These are phyloP conservation scores for Apiospora saccharicola DNA, from an alignment of 2,329 filamentous ascomycete species.

Conservation along the genomic window DNA sequence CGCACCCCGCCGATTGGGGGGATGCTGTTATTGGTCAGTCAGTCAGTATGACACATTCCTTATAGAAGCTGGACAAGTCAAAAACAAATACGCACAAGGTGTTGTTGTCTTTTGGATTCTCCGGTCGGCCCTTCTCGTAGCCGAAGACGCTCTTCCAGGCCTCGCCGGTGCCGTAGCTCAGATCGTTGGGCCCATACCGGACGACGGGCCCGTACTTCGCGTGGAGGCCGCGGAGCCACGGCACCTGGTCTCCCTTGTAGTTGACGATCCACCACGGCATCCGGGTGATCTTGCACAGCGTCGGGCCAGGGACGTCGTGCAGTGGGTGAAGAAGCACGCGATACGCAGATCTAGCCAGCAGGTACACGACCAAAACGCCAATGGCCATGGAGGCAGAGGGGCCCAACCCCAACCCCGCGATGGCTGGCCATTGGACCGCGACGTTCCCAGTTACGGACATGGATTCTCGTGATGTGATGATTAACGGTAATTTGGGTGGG, in stretches of 20 bases:
- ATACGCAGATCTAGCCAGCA: neutral
- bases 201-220: conserved; percentile 34
- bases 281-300: conserved; percentile 29
- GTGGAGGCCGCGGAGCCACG: conserved; percentile 35
- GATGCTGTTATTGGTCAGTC: neutral
- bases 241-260: conserved; percentile 32
- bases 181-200: conserved; percentile 34
- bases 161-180: conserved; percentile 32
- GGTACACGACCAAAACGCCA: neutral
- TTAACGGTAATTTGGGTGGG: no score
- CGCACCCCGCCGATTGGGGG: conserved; percentile 27
- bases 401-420: neutral
- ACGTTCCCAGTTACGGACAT: neutral
- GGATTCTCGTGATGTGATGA: neutral
- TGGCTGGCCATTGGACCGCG: neutral
- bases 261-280: conserved; percentile 35
- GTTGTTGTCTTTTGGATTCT: conserved; percentile 20
- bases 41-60: no score
- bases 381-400: no score
- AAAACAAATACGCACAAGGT: neutral
- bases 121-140: conserved; percentile 26
- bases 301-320: neutral
- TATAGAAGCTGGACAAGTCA: no score
- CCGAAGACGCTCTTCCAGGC: conserved; percentile 36
- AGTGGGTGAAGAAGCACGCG: neutral